A percentile compares a stretch with the other conserved stretches of the same genome.
phyloP scores from a whole-genome alignment of 495 filamentous ascomycete genomes.

The Neurospora sp. region DNA sequence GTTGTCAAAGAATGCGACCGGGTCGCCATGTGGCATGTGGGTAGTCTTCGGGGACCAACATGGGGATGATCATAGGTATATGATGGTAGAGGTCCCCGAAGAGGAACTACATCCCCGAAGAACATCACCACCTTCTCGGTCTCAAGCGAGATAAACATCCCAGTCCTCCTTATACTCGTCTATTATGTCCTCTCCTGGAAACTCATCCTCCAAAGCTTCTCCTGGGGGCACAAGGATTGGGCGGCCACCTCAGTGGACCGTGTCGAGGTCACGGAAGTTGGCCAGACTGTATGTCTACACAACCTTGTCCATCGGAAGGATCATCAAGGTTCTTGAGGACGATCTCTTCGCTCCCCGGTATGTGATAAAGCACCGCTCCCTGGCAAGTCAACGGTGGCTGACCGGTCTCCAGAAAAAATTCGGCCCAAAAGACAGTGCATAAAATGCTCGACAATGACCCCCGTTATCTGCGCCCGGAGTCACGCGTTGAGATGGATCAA shows the following conservation, averaged over 20 bases:
- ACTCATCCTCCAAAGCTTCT: constrained; percentile 3
- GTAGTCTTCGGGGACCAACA: neutral
- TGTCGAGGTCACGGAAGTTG: constrained; percentile 32
- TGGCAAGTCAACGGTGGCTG: neutral
- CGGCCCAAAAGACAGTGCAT: constrained; percentile 39
- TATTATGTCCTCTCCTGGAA: constrained; percentile 13
- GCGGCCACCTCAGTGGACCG: constrained; percentile 35
- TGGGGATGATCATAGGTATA: neutral
- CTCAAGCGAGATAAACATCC: neutral
- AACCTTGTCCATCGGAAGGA: constrained; percentile 31
- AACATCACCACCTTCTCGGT: neutral
- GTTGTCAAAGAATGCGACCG: neutral
- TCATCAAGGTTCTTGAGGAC: constrained; percentile 33
- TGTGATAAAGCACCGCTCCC: neutral
- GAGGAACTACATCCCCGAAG: neutral
- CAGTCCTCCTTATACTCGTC: neutral
- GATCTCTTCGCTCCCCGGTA: constrained; percentile 34
- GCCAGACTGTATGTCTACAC: constrained; percentile 37
- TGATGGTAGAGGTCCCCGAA: neutral
- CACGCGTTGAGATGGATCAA: constrained; percentile 30
- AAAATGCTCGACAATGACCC: constrained; percentile 37
- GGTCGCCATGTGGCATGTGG: neutral
- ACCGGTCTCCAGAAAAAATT: constrained; percentile 26
- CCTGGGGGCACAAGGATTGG: constrained; percentile 27
- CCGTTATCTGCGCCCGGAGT: constrained; percentile 35